Percentiles rank a stretch among this genome's conserved stretches.
Conservation (phyloP, 306 rosid species). For the Abrus precatorius region DNA sequence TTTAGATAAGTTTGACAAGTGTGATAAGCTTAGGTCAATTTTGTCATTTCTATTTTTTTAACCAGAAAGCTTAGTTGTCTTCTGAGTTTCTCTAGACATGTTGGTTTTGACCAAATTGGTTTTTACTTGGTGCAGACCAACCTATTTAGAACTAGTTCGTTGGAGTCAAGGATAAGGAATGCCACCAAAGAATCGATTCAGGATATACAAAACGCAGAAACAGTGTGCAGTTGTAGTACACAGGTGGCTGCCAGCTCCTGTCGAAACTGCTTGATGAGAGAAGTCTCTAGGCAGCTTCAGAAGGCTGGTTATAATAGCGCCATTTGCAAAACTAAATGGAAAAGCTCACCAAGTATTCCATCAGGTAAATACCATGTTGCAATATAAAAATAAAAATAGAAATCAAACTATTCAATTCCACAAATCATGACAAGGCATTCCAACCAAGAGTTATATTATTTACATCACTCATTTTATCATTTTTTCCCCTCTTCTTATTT, state of each 20-base stretch:
- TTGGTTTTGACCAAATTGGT: conserved; percentile 14
- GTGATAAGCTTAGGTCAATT: background rate
- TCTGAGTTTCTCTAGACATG: background rate
- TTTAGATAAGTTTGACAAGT: too few relatives aligned
- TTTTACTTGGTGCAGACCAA: conserved; percentile 52
- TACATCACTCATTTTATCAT: too few relatives aligned
- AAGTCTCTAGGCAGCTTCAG: conserved; percentile 65
- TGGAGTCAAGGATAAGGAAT: conserved; percentile 71
- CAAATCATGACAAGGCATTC: too few relatives aligned
- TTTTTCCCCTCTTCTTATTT: too few relatives aligned
- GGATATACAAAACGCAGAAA: conserved; percentile 51
- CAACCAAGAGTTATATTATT: too few relatives aligned
- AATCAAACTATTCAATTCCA: background rate
- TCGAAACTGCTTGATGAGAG: conserved; percentile 68
- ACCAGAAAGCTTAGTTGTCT: background rate
- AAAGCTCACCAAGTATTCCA: conserved; percentile 61
- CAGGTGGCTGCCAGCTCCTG: conserved; percentile 52
- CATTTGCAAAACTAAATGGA: conserved; percentile 88
- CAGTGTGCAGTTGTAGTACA: conserved; percentile 68
- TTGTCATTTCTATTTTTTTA: background rate
- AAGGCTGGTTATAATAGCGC: conserved; percentile 65
- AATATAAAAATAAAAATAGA: background rate
- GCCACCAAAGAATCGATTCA: conserved; percentile 60
- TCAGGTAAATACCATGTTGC: conserved; percentile 59
- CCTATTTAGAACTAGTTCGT: conserved; percentile 58